Evolutionary conservation across 176 grass and related monocot species (phyloP), one percentile per base, ranked within the genome.

Genomic region (Coix lacrymajobi): DNA sequence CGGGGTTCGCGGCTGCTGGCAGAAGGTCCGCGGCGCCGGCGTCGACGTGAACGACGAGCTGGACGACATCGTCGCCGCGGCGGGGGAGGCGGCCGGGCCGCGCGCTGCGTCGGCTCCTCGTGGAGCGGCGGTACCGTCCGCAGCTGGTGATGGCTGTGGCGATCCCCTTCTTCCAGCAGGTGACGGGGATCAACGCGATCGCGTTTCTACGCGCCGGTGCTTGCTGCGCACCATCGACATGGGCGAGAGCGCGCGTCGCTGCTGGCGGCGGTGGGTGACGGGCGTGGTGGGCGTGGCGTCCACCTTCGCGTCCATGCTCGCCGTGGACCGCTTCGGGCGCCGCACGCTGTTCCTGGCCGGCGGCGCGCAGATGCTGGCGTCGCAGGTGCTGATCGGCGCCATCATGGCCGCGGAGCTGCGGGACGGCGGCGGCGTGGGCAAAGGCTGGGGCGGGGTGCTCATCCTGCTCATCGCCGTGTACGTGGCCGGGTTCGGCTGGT

Each of bases 181-280:
- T 89, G 69, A 92, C 90, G 0, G 93, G 90, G 52, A 90, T 95
- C 62, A 90, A 90, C 39, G 74, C 81, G 1, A 95, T 90, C 46
- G 89, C 90, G 11, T 92, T 92, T 95, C 83, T 95, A 95, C 81
- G 83, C 93, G 38, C 93, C 93, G 34, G 72, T 88, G 56, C 91
- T 95, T 95, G 33, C 91, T 92, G 11, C 85, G 90, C 28, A 86
- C 66, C 8, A 88, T 90, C 57, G 87, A 90, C 37, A 80, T 95
- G 73, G 85, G 79, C 7, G 93, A 95, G 82, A 88, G 90, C 85
- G 81, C 85, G 81, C 90, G 49, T 87, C 93, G 12, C 85, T 96
- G 1, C 57, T 91, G 4, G 90, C 83, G 10, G 44, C 93, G 0
- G 88, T 82, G 22, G 22, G 75, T 92, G 31, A 88, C 79, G 1